Evolutionary conservation across 345 rosid genomes (phyloP).

Genomic region (Arabidopsis thaliana): TAIR10.1 NC_003075.7:15085501-15086000

Average conservation of each 20-base stretch:
- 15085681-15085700: slow-evolving; percentile 14
- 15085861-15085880: slow-evolving; percentile 72
- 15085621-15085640: slow-evolving; percentile 15
- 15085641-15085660: neutral
- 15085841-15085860: slow-evolving; percentile 88
- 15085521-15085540: slow-evolving; percentile 21
- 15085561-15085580: slow-evolving; percentile 8
- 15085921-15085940: slow-evolving; percentile 19
- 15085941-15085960: slow-evolving; percentile 4
- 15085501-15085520: slow-evolving; percentile 29
- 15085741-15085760: slow-evolving; percentile 6
- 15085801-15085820: neutral
- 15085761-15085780: slow-evolving; percentile 2
- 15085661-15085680: neutral
- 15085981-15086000: slow-evolving; percentile 5
- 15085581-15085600: slow-evolving; percentile 33
- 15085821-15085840: slow-evolving; percentile 67
- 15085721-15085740: slow-evolving; percentile 20
- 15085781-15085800: slow-evolving; percentile 15
- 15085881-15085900: slow-evolving; percentile 50
- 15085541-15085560: neutral
- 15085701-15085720: neutral
- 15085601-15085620: slow-evolving; percentile 17
- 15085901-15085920: slow-evolving; percentile 7
- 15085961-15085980: slow-evolving; percentile 20